Conservation (phyloP, 345 rosid genomes). For the Brassica rapa region DNA sequence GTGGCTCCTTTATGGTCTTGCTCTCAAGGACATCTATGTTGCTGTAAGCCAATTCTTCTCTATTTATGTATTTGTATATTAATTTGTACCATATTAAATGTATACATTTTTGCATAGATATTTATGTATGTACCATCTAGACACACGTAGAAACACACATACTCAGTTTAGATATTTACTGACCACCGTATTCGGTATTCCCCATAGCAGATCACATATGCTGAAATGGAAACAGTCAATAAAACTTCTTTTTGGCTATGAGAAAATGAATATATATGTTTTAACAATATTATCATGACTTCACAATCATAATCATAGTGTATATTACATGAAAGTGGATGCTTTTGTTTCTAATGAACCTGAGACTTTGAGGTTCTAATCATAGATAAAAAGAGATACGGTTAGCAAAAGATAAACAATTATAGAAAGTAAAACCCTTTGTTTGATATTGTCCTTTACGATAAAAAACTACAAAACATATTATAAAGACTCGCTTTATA, state of each 20-base stretch:
- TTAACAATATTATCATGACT: slow-evolving; percentile 8
- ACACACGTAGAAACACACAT: slow-evolving; percentile 1
- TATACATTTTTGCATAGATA: slow-evolving; percentile 9
- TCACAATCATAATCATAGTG: slow-evolving; percentile 14
- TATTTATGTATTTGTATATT: not conserved
- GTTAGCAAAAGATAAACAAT: slow-evolving; percentile 13
- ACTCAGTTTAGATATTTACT: slow-evolving; percentile 2
- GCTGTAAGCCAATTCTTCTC: slow-evolving; percentile 43
- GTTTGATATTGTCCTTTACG: slow-evolving; percentile 36
- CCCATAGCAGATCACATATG: not conserved
- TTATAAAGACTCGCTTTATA: slow-evolving; percentile 32
- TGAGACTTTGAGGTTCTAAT: slow-evolving; percentile 38
- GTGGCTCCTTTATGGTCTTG: not conserved
- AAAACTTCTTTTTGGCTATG: not conserved
- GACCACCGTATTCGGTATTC: slow-evolving; percentile 6
- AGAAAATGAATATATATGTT: not conserved
- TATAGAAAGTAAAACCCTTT: slow-evolving; percentile 28
- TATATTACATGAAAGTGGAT: slow-evolving; percentile 4
- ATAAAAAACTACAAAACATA: slow-evolving; percentile 17
- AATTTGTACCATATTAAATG: not conserved
- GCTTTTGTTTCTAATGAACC: slow-evolving; percentile 44
- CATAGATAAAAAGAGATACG: slow-evolving; percentile 35
- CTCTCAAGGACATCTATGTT: slow-evolving; percentile 34
- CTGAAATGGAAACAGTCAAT: not conserved
- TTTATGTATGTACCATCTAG: not conserved